These are phyloP conservation scores for Rhododendron vialii DNA, from an alignment of 148 eudicot species.

Conservation along the genomic window DNA sequence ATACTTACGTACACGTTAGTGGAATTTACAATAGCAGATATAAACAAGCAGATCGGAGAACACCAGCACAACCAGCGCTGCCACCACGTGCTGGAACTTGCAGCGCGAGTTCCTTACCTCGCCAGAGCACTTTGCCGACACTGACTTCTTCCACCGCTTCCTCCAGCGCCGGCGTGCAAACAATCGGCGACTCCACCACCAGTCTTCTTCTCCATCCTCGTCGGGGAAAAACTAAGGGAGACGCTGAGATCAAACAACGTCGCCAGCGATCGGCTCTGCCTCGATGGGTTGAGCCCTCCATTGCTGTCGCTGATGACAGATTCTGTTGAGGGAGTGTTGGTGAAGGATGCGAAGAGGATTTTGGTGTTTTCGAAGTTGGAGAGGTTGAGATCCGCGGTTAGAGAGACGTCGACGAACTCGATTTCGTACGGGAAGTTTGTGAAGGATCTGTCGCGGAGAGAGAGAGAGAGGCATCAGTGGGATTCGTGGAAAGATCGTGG, in stretches of 20 bases:
- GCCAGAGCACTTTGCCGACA: slow-evolving; percentile 21
- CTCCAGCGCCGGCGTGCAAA: too few species aligned
- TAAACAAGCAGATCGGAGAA: too few species aligned
- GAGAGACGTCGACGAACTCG: slow-evolving; percentile 22
- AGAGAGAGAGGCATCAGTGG: too few species aligned
- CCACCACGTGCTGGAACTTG: not conserved
- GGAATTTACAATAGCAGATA: too few species aligned
- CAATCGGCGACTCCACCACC: too few species aligned
- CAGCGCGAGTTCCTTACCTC: slow-evolving; percentile 22
- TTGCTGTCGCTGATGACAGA: not conserved
- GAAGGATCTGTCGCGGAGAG: not conserved
- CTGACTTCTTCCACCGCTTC: slow-evolving; percentile 10
- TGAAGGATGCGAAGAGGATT: slow-evolving; percentile 43
- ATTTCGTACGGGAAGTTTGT: slow-evolving; percentile 40
- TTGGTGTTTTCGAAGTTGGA: slow-evolving; percentile 30
- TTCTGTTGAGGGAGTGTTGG: slow-evolving; percentile 18
- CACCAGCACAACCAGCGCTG: too few species aligned
- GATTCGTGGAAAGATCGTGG: too few species aligned
- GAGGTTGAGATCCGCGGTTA: slow-evolving; percentile 33
- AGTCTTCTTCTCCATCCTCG: too few species aligned
- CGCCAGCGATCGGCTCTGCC: not conserved
- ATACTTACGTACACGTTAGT: too few species aligned
- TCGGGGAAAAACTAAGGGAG: too few species aligned
- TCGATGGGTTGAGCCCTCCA: slow-evolving; percentile 29
- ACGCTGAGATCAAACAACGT: not conserved